A percentile compares a stretch with the other conserved stretches of the same genome.
Conservation (phyloP, 129 eudicot species). For the Centrapalus pauciflorus region DNA sequence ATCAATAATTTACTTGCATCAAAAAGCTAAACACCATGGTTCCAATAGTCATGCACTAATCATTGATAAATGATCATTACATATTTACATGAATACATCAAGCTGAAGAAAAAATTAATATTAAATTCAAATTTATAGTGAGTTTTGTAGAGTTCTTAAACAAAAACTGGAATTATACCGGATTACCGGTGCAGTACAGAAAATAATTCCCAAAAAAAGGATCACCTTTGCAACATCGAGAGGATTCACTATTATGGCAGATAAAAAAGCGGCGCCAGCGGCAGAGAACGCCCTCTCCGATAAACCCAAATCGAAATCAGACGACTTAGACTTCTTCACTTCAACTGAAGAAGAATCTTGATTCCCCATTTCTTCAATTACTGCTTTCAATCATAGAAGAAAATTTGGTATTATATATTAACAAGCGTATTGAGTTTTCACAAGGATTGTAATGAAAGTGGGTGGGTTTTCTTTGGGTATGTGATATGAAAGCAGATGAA, state of each 20-base stretch:
- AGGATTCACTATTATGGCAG: constrained; percentile 84
- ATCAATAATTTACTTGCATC: too few relatives aligned
- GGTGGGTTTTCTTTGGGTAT: neutral
- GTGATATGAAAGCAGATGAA: neutral
- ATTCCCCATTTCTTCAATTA: neutral
- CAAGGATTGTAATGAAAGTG: too few relatives aligned
- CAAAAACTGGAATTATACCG: too few relatives aligned
- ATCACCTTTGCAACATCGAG: constrained; percentile 95
- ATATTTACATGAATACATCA: too few relatives aligned
- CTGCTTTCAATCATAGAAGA: neutral
- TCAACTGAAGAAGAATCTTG: constrained; percentile 3
- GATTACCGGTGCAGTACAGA: too few relatives aligned
- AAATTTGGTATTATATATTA: too few relatives aligned
- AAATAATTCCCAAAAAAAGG: neutral
- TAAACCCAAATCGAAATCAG: constrained; percentile 42
- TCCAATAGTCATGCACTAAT: too few relatives aligned
- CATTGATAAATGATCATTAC: too few relatives aligned
- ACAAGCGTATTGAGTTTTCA: neutral
- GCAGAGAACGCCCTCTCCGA: constrained; percentile 74
- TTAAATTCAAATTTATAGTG: too few relatives aligned
- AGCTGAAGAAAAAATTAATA: too few relatives aligned
- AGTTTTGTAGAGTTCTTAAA: too few relatives aligned
- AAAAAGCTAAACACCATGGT: too few relatives aligned
- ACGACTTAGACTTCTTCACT: neutral
- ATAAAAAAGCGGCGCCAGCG: constrained; percentile 78